phyloP scores from a whole-genome alignment of 2,329 filamentous ascomycete species.

The Daldinia sp. region DNA sequence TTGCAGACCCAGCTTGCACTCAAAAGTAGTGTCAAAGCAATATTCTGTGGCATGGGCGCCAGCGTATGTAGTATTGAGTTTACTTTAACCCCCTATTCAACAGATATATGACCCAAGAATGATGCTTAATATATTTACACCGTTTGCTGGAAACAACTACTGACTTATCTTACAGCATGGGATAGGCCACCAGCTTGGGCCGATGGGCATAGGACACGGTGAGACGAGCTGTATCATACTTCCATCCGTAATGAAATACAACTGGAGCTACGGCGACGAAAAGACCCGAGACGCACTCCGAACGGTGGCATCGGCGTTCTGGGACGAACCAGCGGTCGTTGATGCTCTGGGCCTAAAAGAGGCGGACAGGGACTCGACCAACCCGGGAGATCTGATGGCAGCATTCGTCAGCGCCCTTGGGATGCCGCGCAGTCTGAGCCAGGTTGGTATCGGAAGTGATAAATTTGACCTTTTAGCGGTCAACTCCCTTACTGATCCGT shows the following conservation, averaged over 20 bases:
- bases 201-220: conserved; percentile 42
- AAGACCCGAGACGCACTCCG: conserved; percentile 22
- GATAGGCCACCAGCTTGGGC: conserved; percentile 45
- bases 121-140: no score
- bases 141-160: not conserved
- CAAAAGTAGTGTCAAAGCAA: not conserved
- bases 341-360: conserved; percentile 29
- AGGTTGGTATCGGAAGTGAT: conserved; percentile 40
- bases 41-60: conserved; percentile 37
- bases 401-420: conserved; percentile 38
- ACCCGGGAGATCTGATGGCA: conserved; percentile 38
- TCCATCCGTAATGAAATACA: conserved; percentile 41
- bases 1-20: conserved; percentile 36
- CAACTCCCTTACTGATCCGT: conserved; percentile 36
- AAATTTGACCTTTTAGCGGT: conserved; percentile 39
- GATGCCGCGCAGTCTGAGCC: conserved; percentile 35
- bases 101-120: not conserved
- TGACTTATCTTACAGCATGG: conserved; percentile 27
- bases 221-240: conserved; percentile 44
- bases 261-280: conserved; percentile 35
- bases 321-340: conserved; percentile 31
- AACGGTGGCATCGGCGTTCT: conserved; percentile 29
- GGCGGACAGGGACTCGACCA: conserved; percentile 27
- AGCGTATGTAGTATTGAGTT: conserved; percentile 16
- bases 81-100: not conserved